Percentiles rank a stretch among this genome's conserved stretches.
phyloP scores from a whole-genome alignment of 2,329 filamentous ascomycete genomes.

The Cylindrodendrum hubeiense region DNA sequence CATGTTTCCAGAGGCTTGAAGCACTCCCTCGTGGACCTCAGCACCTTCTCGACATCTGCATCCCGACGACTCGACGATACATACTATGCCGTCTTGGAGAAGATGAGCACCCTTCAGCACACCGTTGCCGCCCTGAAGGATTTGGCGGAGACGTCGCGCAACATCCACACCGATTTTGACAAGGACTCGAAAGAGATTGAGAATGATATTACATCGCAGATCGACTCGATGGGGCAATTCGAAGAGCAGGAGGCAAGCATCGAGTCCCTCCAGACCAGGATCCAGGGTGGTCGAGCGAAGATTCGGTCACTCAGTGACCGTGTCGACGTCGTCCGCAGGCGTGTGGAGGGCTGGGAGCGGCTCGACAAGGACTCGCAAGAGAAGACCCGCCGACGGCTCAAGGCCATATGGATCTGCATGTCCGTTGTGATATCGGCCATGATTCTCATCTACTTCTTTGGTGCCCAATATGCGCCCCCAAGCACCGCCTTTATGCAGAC shows the following conservation, averaged over 20 bases:
- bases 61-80: slow-evolving; percentile 78
- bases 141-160: slow-evolving; percentile 71
- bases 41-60: slow-evolving; percentile 70
- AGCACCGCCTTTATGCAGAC: slow-evolving; percentile 20
- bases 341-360: slow-evolving; percentile 76
- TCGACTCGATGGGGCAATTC: slow-evolving; percentile 73
- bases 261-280: slow-evolving; percentile 69
- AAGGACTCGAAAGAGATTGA: slow-evolving; percentile 70
- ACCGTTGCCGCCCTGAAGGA: slow-evolving; percentile 75
- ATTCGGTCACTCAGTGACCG: slow-evolving; percentile 71
- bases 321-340: slow-evolving; percentile 72
- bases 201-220: slow-evolving; percentile 70
- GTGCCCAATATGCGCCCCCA: slow-evolving; percentile 42
- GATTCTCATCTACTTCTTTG: slow-evolving; percentile 57
- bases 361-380: slow-evolving; percentile 77
- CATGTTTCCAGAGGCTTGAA: slow-evolving; percentile 59
- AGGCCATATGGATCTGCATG: slow-evolving; percentile 72
- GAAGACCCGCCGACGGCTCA: slow-evolving; percentile 72
- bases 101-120: slow-evolving; percentile 71
- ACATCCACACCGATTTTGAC: slow-evolving; percentile 70
- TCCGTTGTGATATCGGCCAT: slow-evolving; percentile 62
- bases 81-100: slow-evolving; percentile 80
- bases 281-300: slow-evolving; percentile 70
- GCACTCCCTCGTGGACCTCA: slow-evolving; percentile 66
- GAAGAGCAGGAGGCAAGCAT: slow-evolving; percentile 75